Evolutionary conservation across 2,329 filamentous ascomycete genomes (phyloP), one percentile per base, ranked within the genome.

Genomic region (Diaporthe vexans): DNA sequence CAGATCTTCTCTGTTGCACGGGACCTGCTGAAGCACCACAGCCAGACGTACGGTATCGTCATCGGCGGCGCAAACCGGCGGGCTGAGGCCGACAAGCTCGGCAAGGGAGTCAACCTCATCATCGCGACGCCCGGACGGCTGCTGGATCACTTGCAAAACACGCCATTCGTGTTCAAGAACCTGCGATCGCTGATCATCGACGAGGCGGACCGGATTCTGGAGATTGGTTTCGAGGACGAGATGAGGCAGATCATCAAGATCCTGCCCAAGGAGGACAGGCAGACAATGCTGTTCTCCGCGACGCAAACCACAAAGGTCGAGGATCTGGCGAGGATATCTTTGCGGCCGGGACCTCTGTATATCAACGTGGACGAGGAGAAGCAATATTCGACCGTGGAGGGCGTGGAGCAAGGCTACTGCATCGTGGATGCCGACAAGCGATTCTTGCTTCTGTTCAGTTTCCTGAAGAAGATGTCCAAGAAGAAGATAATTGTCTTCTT

Each of bases 401-500:
- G 95, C 15, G 87, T 99, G 15, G 96, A 99, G 84, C 97, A 99
- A 84, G 97, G 97, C 73, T 99, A 98, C 82, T 94, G 98, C 26
- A 88, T 98, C 74, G 98, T 95, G 84, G 95, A 98, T 75, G 93
- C 94, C 7, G 95, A 98, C 83, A 95, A 96, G 85, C 93, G 97
- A 33, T 99, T 99, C 87, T 88, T 97, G 48, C 88, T 99, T 29
- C 90, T 99, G 33, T 98, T 97, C 86, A 96, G 94, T 0, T 98
- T 99, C 87, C 87, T 99, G 63, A 97, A 97, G 86, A 92, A 94
- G 78, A 95, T 97, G 85, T 88, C 94, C 72, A 96, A 95, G 88
- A 98, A 98, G 84, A 98, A 98, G 89, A 94, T 98, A 76, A 98
- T 98, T 81, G 95, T 98, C 76, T 98, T 98, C 88, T 95, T 98